Evolutionary conservation across 306 rosid species (phyloP).

Genomic region (Rosa lucieae): DNA sequence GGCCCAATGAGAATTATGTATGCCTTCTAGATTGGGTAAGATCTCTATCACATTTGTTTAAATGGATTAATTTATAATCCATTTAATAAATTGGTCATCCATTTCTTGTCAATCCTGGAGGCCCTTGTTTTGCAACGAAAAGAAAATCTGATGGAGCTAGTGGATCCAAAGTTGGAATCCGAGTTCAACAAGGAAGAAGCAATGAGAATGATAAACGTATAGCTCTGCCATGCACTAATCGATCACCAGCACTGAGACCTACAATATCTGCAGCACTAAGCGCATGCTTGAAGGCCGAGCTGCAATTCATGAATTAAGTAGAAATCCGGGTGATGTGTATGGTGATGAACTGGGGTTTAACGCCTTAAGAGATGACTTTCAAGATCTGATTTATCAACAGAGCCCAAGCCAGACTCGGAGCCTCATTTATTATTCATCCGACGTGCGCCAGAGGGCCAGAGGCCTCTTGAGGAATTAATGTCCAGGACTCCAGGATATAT

Average conservation of each 20-base stretch:
- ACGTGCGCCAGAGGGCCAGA: neutral
- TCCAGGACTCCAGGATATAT: neutral
- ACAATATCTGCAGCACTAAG: constrained; percentile 60
- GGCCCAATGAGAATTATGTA: too few relatives aligned
- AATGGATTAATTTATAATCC: neutral
- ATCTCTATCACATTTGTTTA: neutral
- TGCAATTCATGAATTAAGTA: constrained; percentile 32
- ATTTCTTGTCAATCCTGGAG: neutral
- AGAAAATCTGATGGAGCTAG: constrained; percentile 39
- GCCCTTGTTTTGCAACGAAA: constrained; percentile 25
- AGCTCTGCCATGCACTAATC: constrained; percentile 52
- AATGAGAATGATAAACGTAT: constrained; percentile 39
- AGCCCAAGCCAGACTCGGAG: neutral
- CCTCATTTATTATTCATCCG: neutral
- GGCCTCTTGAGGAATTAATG: neutral
- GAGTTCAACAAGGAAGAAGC: constrained; percentile 47
- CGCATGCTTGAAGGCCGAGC: constrained; percentile 61
- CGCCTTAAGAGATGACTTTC: neutral
- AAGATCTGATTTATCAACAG: neutral
- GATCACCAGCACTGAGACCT: constrained; percentile 54
- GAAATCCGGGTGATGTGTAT: neutral
- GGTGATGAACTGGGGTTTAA: constrained; percentile 11
- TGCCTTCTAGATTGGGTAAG: too few relatives aligned
- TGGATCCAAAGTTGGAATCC: constrained; percentile 52
- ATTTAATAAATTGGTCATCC: too few relatives aligned